Base-by-base conservation (phyloP, 23 red algal genomes). In the Gracilariopsis chorda region DNA sequence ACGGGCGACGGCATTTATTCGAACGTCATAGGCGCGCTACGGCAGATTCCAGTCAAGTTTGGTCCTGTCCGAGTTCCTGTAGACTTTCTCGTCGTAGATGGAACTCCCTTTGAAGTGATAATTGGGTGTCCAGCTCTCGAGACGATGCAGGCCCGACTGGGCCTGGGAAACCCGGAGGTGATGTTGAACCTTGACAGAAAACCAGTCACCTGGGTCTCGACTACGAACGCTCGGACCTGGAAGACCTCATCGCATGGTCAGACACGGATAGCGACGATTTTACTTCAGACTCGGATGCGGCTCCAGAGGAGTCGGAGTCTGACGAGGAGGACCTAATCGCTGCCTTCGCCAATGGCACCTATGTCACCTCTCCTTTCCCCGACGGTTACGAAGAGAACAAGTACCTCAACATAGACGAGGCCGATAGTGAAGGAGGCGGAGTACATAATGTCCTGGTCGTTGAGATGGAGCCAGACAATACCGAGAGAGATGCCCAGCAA, bases 221-320 rank as follows among this genome's bases (percentile, higher is more conserved):
- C 35, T n/a, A 53, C 21, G 37, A 51, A 80, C 7, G 27, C 46
- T 8, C 77, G 21, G 19, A 42, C n/a, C n/a, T n/a, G n/a, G n/a
- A n/a, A n/a, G n/a, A n/a, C n/a, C n/a, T 19, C 11, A 34, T 80
- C n/a, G 24, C 53, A 4, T 46, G 44, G 49, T 33, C 59, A 17
- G 40, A 30, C 39, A 85, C 36, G 11, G 80, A 85, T 47, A 85
- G 80, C 0, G 80, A 85, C 6, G 35, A 85, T 28, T 85, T 70
- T 60, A 67, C 80, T 4, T 85, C 58, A 6, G 19, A 39, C 9
- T 39, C 23, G 8, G 79, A 63, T 7, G 59, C 79, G 6, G 79
- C 17, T 4, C 34, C 17, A 27, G 53, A 61, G 19, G 51, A 55
- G 10, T 65, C 73, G 1, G 20, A 28, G 28, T 48, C 27, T 25